Base-by-base conservation (phyloP, 129 eudicot genomes). In the Logfia minima region DNA sequence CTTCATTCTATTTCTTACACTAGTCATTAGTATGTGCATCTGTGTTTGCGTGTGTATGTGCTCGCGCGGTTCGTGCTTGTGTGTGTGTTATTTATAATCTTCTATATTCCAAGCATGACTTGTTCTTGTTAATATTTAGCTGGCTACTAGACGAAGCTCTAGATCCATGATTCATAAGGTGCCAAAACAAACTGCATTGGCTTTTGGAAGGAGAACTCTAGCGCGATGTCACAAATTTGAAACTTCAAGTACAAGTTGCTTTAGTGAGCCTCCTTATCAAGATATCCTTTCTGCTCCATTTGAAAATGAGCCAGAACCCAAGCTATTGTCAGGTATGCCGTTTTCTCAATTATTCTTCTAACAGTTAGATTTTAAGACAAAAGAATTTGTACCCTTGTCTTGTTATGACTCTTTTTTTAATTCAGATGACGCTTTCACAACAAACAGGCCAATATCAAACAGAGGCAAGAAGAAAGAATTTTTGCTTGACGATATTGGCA, bases 401-500 rank as follows among this genome's bases (percentile, higher is more conserved):
- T 66, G 32, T 66, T 8, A 14, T n/a, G 4, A 22, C 7, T 66
- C 6, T 31, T 66, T 8, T 17, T 14, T 28, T 56, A 68, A 61
- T 60, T 84, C 88, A 52, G 92, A 92, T 70, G 86, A 83, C 26
- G 85, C 81, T 68, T 86, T 87, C 58, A 88, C 92, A 0, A 82
- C 79, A 85, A 84, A 72, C 23, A 89, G 91, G 22, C 93, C 90
- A 17, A 77, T 81, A 81, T 82, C 82, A 66, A 92, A 88, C 88
- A 85, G 90, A 83, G 93, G 92, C 48, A 90, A 78, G 82, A 92
- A 84, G 80, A 92, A 83, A 74, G 96, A 92, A 85, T 80, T 88
- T 45, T 59, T 83, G 55, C 98, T 92, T 59, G 92, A 92, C 56
- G 89, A 88, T 76, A 90, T 79, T 59, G 63, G 78, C 37, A 37